phyloP scores from a whole-genome alignment of 768 basidiomycete species.

The Pulveroboletus ravenelii region DNA sequence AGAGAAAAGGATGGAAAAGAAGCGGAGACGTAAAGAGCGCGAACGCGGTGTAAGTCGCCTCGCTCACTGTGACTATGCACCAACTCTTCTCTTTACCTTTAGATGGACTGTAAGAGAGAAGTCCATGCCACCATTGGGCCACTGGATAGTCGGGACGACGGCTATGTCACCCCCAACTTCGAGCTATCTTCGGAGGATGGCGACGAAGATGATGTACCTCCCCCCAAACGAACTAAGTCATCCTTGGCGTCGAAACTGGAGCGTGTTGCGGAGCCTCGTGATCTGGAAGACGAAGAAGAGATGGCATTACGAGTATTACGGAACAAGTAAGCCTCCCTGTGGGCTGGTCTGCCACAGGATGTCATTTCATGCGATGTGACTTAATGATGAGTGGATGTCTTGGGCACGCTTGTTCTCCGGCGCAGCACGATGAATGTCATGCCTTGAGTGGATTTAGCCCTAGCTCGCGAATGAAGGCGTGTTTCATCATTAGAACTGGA shows the following conservation, averaged over 20 bases:
- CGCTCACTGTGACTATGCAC: neutral
- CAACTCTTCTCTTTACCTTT: neutral
- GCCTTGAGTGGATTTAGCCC: conserved; percentile 4
- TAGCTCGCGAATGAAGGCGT: neutral
- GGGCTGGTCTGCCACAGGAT: neutral
- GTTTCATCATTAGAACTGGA: neutral
- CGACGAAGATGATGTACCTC: conserved; percentile 32
- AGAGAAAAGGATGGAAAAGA: conserved; percentile 89
- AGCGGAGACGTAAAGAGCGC: conserved; percentile 82
- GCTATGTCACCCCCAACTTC: conserved; percentile 70
- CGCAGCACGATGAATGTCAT: neutral
- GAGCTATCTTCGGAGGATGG: conserved; percentile 42
- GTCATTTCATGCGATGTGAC: neutral
- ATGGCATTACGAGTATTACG: conserved; percentile 60
- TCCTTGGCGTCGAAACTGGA: conserved; percentile 28
- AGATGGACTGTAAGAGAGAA: conserved; percentile 29
- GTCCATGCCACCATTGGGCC: conserved; percentile 28
- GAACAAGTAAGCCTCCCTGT: conserved; percentile 17
- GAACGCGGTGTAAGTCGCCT: conserved; percentile 39
- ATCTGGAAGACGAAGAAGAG: conserved; percentile 54
- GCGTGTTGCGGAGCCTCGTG: conserved; percentile 19
- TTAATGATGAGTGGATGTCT: neutral
- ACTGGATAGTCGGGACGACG: conserved; percentile 52
- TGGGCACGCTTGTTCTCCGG: neutral
- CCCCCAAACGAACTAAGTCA: conserved; percentile 30